Evolutionary conservation across 2,329 filamentous ascomycete genomes (phyloP), one percentile per base, ranked within the genome.

Genomic region (Botrytis sinoallii): DNA sequence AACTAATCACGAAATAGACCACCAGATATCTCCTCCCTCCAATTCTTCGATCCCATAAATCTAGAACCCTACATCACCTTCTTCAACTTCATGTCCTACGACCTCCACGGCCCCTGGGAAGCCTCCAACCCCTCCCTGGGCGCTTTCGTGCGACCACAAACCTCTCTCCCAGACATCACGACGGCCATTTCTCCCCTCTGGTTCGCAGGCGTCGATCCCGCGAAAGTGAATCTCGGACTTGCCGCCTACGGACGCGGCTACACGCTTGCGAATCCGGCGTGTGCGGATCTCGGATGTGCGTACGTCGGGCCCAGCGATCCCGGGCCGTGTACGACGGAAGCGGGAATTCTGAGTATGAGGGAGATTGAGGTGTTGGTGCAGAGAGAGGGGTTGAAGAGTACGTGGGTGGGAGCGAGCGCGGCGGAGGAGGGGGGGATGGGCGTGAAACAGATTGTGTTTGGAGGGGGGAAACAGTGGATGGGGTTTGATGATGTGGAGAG

Each of bases 181-280:
- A 80, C 80, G 5, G 78, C 81, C 4, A 79, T 83, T 0, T 57
- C 81, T 0, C 83, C 83, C 0, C 73, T 87, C 0, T 86, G 84
- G 84, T 84, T 81, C 70, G 83, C 81, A 48, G 80, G 80, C 1
- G 70, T 87, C 0, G 74, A 83, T 60, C 81, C 83, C 0, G 63
- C 69, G 4, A 85, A 87, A 75, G 77, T 87, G 52, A 85, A 85
- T 72, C 77, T 88, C 4, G 86, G 86, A 0, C 71, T 86, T 0
- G 85, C 85, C 1, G 83, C 82, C 66, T 88, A 88, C 70, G 85
- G 85, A 0, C 80, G 85, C 8, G 82, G 84, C 2, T 87, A 84
- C 64, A 86, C 83, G 0, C 71, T 81, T 5, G 65, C 73, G 4
- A 76, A 79, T 64, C 61, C 72, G 0, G 71, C 59, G 5, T 81